Evolutionary conservation across 768 basidiomycete genomes (phyloP), one percentile per base, ranked within the genome.

Genomic region (Paxillus rubicundulus): DNA sequence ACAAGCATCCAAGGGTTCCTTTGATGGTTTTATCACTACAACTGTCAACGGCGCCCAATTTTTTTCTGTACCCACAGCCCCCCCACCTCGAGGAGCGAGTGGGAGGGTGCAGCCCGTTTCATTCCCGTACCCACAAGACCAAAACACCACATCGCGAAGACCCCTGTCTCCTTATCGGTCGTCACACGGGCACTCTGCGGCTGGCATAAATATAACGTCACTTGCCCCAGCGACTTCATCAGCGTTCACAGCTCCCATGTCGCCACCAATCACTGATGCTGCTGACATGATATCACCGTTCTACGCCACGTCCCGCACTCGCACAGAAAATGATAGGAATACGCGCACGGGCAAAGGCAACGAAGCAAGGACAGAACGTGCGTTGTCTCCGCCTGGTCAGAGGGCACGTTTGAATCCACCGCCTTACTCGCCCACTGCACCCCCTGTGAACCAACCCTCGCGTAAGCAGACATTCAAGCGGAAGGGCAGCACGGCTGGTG

Each of bases 371-470:
- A 30, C 50, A 5, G 56, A 56, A 42, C 47, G 41, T 2, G 45
- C 27, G 2, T n/a, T 21, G 18, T 27, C 55, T 27, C 34, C 56
- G 0, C 36, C 57, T 5, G 50, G 41, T 28, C 56, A 30, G 32
- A 58, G 62, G 9, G 21, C 30, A 9, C 57, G 67, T 1, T 40
- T 68, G 50, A 68, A 68, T 38, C 67, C 68, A 14, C 67, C 68
- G 3, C 53, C 67, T 5, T 68, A 68, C 36, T 52, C 60, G 24
- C 49, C 52, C 10, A 24, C 37, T 6, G 27, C 37, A 13, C 2
- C 49, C 4, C 49, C 51, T 20, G 33, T 1, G 21, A 38, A 9
- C 21, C 24, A 16, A 16, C 21, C 4, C 2, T 52, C 59, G 20
- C 33, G 14, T 18, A 58, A 27, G 34, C 52, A 47, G 24, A 13